Evolutionary conservation across 768 basidiomycete species (phyloP), one percentile per base, ranked within the genome.

Genomic region (Mycena indigotica): DNA sequence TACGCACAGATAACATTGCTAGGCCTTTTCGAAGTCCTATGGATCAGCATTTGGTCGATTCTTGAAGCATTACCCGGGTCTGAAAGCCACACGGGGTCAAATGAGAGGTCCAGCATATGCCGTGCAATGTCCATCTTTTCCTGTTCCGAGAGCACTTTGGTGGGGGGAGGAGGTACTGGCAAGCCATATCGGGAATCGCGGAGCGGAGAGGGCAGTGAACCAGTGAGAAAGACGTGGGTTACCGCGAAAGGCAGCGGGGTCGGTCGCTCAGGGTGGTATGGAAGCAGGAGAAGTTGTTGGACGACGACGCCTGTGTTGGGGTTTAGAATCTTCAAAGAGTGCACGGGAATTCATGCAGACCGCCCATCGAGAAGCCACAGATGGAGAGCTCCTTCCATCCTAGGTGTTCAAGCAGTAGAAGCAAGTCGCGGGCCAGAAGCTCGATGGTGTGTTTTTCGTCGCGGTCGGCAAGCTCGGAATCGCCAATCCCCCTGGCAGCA

Each of bases 341-440:
- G n/a, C n/a, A 26, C n/a, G 2, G 32, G 10, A 15, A 17, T 8
- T 10, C 30, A 12, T 25, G 21, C 17, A 6, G 60, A 80, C 80
- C 81, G 53, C 81, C 81, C 80, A 83, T 81, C 2, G 81, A 83
- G 65, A 75, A 80, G 3, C 80, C 80, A 52, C 80, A 78, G 6
- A 83, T 60, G 6, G 75, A 69, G 25, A 83, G 56, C 46, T 77
- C 65, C 52, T 69, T 73, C 78, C 80, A 82, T 17, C 68, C 63
- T 17, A 83, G 57, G 46, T 64, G 60, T 19, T 66, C 56, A 10
- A 82, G 59, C n/a, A 83, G 72, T 41, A 62, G 67, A 8, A 74
- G 65, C 30, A 83, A 66, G 59, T 83, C 80, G 38, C 78, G 70
- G 24, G 81, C 79, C 59, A 81, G 67, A 32, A 73, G 62, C 56